phyloP scores from a whole-genome alignment of 768 basidiomycete genomes.

The Serendipita sp. region DNA sequence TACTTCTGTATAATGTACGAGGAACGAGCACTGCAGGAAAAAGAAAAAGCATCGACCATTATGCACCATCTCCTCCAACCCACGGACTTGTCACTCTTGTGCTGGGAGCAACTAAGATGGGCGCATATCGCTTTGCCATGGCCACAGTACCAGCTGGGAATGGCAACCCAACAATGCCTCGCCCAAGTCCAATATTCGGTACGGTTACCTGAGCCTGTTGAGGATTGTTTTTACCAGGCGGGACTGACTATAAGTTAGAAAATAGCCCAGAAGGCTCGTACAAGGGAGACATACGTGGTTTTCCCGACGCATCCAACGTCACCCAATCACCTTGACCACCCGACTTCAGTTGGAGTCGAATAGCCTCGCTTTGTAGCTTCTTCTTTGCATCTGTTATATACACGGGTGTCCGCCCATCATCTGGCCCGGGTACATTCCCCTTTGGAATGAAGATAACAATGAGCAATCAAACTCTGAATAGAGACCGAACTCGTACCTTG shows the following conservation, averaged over 20 bases:
- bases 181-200: slow-evolving; percentile 31
- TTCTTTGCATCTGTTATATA: slow-evolving; percentile 80
- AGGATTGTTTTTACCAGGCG: slow-evolving; percentile 13
- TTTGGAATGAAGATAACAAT: slow-evolving; percentile 18
- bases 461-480: neutral
- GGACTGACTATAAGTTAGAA: neutral
- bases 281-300: neutral
- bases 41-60: neutral
- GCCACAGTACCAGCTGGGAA: slow-evolving; percentile 82
- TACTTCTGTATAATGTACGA: too few species aligned
- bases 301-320: neutral
- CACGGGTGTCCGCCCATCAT: slow-evolving; percentile 56
- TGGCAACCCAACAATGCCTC: slow-evolving; percentile 68
- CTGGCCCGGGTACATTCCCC: slow-evolving; percentile 81
- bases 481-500: neutral
- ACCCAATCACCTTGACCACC: slow-evolving; percentile 41
- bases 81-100: slow-evolving; percentile 60
- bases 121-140: slow-evolving; percentile 48
- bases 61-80: slow-evolving; percentile 41
- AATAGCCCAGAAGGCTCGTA: neutral
- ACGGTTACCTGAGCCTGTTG: slow-evolving; percentile 16
- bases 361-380: slow-evolving; percentile 46
- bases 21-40: too few species aligned
- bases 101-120: slow-evolving; percentile 52
- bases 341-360: slow-evolving; percentile 47